A percentile compares a stretch with the other conserved stretches of the same genome.
phyloP scores from a whole-genome alignment of 2,329 filamentous ascomycete genomes.

The Allantophomopsis cytisporea region DNA sequence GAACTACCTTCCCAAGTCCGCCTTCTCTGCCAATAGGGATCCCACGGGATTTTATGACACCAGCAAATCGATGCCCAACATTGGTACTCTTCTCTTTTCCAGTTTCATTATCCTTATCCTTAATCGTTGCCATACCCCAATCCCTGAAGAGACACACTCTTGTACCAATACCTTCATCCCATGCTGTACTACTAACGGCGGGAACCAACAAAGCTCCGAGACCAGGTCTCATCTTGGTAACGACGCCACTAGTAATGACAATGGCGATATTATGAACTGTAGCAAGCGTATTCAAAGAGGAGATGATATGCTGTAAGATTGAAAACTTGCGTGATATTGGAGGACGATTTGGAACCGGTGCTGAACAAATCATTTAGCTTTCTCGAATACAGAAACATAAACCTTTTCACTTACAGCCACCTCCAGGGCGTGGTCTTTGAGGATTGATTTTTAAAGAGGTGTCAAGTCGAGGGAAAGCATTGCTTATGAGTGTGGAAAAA shows the following conservation, averaged over 20 bases:
- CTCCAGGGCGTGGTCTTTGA: constrained; percentile 21
- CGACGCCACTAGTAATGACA: constrained; percentile 65
- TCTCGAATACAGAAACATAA: constrained; percentile 11
- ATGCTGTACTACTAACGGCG: constrained; percentile 60
- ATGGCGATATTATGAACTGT: constrained; percentile 60
- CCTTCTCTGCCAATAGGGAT: constrained; percentile 13
- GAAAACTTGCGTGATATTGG: constrained; percentile 24
- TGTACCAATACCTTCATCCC: constrained; percentile 67
- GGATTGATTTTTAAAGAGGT: constrained; percentile 13
- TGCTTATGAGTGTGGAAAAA: constrained; percentile 62
- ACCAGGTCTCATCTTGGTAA: constrained; percentile 62
- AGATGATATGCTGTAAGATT: constrained; percentile 46
- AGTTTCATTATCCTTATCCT: constrained; percentile 26
- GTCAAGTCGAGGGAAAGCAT: constrained; percentile 45
- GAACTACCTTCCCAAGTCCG: constrained; percentile 7
- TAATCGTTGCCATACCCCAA: constrained; percentile 29
- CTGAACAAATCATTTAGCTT: background rate
- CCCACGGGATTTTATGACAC: constrained; percentile 52
- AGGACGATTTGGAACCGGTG: constrained; percentile 1
- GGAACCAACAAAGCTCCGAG: constrained; percentile 58
- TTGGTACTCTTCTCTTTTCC: constrained; percentile 17
- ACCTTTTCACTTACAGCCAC: background rate
- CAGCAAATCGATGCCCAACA: constrained; percentile 35
- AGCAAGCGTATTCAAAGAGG: constrained; percentile 62
- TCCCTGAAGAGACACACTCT: constrained; percentile 71